Conservation (phyloP, 208 protist species). For the Pavlovales sp. region DNA sequence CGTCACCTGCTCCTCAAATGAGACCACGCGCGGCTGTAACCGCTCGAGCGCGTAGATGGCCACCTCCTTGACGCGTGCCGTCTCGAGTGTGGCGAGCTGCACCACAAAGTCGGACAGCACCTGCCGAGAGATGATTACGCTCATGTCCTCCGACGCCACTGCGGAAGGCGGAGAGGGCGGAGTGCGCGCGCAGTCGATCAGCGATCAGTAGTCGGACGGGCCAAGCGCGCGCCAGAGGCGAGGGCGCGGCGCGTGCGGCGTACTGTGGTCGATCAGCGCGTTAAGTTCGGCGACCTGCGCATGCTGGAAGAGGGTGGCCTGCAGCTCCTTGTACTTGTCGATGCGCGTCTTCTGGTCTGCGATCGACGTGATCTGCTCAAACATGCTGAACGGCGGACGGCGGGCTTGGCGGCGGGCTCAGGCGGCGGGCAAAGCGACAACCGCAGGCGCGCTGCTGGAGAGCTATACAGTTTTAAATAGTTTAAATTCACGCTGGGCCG, state of each 20-base stretch:
- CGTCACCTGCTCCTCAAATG: conserved; percentile 65
- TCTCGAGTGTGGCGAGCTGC: conserved; percentile 10
- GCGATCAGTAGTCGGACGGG: no score
- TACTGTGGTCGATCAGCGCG: not conserved
- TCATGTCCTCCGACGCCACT: not conserved
- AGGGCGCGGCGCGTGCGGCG: no score
- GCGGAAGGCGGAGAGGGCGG: no score
- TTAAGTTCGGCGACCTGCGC: not conserved
- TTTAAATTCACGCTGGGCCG: no score
- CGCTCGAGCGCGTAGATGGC: conserved; percentile 42
- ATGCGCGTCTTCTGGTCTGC: not conserved
- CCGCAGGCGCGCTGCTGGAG: no score
- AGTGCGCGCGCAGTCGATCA: no score
- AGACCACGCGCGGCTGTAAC: conserved; percentile 54
- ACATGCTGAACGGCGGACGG: no score
- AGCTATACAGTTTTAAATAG: no score
- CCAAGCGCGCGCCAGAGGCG: no score
- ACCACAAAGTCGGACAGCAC: conserved; percentile 50
- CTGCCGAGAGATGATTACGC: conserved; percentile 60
- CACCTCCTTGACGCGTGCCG: conserved; percentile 41
- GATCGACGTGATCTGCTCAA: not conserved
- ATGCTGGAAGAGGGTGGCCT: not conserved
- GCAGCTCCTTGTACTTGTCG: not conserved
- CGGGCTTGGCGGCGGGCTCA: no score
- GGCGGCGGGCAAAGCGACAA: no score